Base-by-base conservation (phyloP, 768 basidiomycete species). In the Boletus reticulatus region DNA sequence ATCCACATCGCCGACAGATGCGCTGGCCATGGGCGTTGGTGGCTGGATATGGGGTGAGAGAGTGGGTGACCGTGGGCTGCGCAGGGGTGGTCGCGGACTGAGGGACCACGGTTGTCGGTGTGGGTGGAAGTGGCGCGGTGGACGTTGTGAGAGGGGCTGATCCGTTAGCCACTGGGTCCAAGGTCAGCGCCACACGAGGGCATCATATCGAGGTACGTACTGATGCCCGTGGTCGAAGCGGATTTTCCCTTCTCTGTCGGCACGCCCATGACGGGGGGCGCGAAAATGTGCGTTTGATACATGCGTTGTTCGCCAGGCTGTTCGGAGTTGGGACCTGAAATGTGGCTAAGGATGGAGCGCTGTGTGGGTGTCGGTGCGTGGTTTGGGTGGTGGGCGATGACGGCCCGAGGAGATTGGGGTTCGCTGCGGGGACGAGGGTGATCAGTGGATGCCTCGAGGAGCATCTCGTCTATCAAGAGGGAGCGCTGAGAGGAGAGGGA, bases 1-100 rank as follows among this genome's bases (percentile, higher is more conserved):
- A 72, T 0, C 87, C 87, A 62, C 89, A 92, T 63, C 88, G 87
- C 7, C 88, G 75, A 67, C 89, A 91, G 46, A 88, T 89, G 22
- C 89, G 76, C 65, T 90, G 89, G 0, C 89, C 89, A 48, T 79
- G 75, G 1, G 78, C 74, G 63, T 88, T 88, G 0, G 66, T 66
- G 27, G 73, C 60, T 19, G 72, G 70, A 29, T 64, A 71, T 4
- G 68, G 58, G 0, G 56, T 4, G 6, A 68, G 68, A 8, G 48
- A 11, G 17, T 60, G 61, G 13, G 57, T 22, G 2, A 49, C 43
- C 0, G 55, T 43, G 6, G 53, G 2, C 1, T 60, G 58, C 0
- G 45, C 56, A 17, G 62, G 37, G 1, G 32, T 46, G 0, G 61
- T 34, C 2, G 53, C n/a, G n/a, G n/a, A n/a, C n/a, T n/a, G n/a